A percentile compares a stretch with the other conserved stretches of the same genome.
phyloP scores from a whole-genome alignment of 352 stramenopile genomes.

The Phytophthora litchii region DNA sequence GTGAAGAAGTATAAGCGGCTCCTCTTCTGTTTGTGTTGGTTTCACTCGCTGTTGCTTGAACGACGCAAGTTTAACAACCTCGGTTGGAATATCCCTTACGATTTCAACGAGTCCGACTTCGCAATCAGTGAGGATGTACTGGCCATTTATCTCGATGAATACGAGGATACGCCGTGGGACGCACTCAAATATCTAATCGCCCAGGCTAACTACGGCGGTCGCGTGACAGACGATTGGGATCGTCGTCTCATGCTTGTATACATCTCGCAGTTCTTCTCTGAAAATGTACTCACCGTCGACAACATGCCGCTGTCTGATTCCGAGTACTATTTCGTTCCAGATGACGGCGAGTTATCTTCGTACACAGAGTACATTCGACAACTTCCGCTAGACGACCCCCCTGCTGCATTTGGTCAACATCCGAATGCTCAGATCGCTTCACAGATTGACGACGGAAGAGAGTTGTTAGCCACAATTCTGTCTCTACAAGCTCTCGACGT shows the following conservation, averaged over 20 bases:
- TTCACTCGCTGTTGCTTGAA: slow-evolving; percentile 95
- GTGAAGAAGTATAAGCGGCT: slow-evolving; percentile 92
- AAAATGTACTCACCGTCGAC: slow-evolving; percentile 84
- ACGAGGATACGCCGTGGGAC: slow-evolving; percentile 93
- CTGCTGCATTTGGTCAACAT: slow-evolving; percentile 94
- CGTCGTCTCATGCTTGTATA: slow-evolving; percentile 96
- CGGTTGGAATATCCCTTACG: slow-evolving; percentile 98
- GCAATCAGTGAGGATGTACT: slow-evolving; percentile 96
- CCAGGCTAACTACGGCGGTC: slow-evolving; percentile 96
- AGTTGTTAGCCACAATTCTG: slow-evolving; percentile 91
- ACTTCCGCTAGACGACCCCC: slow-evolving; percentile 91
- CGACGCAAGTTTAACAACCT: slow-evolving; percentile 96
- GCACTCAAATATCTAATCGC: slow-evolving; percentile 96
- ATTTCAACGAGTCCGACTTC: slow-evolving; percentile 98
- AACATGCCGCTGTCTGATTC: slow-evolving; percentile 90
- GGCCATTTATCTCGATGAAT: slow-evolving; percentile 94
- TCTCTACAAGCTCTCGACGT: slow-evolving; percentile 89
- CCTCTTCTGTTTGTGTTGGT: slow-evolving; percentile 96
- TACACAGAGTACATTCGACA: slow-evolving; percentile 93
- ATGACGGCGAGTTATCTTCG: slow-evolving; percentile 87
- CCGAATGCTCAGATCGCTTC: slow-evolving; percentile 95
- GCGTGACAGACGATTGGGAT: slow-evolving; percentile 97
- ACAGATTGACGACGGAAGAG: slow-evolving; percentile 93
- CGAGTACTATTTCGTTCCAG: slow-evolving; percentile 94
- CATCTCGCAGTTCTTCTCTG: slow-evolving; percentile 95